Evolutionary conservation across 306 rosid genomes (phyloP).

Genomic region (Casuarina glauca): DNA sequence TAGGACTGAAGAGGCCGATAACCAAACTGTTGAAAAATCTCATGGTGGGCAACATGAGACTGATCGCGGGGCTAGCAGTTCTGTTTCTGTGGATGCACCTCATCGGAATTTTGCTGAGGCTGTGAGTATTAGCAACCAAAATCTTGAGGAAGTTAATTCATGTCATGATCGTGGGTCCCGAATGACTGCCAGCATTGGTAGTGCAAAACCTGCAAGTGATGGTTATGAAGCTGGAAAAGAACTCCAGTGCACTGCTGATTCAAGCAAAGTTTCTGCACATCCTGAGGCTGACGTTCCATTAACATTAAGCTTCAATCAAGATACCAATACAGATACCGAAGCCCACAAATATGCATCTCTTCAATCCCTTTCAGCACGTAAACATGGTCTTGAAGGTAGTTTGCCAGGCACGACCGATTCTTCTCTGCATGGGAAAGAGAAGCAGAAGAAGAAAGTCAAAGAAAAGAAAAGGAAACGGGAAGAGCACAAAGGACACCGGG

Average conservation of each 20-base stretch:
- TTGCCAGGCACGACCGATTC: slow-evolving; percentile 36
- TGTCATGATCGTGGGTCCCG: slow-evolving; percentile 74
- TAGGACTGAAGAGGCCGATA: slow-evolving; percentile 73
- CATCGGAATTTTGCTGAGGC: slow-evolving; percentile 62
- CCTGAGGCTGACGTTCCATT: slow-evolving; percentile 58
- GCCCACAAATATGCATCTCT: slow-evolving; percentile 81
- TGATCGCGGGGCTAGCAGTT: slow-evolving; percentile 77
- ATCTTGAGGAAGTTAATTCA: slow-evolving; percentile 80
- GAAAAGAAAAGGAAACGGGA: slow-evolving; percentile 81
- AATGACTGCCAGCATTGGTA: slow-evolving; percentile 93
- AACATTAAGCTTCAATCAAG: slow-evolving; percentile 75
- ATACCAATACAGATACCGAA: slow-evolving; percentile 64
- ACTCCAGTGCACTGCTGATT: slow-evolving; percentile 88
- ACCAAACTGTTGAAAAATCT: slow-evolving; percentile 68
- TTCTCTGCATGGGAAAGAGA: slow-evolving; percentile 51
- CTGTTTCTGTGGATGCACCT: slow-evolving; percentile 98
- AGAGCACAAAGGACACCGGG: slow-evolving; percentile 56
- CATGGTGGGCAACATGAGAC: slow-evolving; percentile 56
- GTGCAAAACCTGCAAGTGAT: slow-evolving; percentile 71
- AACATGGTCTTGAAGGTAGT: slow-evolving; percentile 47
- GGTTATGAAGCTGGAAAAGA: slow-evolving; percentile 76
- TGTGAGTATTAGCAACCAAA: slow-evolving; percentile 56
- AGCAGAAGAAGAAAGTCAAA: slow-evolving; percentile 55
- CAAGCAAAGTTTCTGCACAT: slow-evolving; percentile 59
- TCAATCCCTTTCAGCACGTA: slow-evolving; percentile 64